These are phyloP conservation scores for Thielaviopsis musarum DNA, from an alignment of 2,329 filamentous ascomycete genomes.

Conservation along the genomic window DNA sequence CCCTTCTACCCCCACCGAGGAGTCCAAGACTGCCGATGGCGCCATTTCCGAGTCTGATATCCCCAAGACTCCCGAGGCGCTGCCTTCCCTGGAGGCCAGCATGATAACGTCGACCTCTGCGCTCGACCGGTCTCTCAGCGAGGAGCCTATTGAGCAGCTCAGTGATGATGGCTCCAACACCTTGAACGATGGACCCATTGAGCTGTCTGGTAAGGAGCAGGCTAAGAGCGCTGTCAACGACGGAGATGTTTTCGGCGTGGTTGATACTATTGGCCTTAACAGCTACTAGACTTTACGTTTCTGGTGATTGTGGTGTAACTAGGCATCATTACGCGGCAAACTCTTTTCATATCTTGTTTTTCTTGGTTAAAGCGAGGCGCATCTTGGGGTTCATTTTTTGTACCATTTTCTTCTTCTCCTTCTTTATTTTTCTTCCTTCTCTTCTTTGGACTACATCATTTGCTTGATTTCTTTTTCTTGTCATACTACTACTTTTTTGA, in stretches of 20 bases:
- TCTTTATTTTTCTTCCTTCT: not conserved
- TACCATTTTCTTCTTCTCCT: not conserved
- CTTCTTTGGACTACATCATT: not conserved
- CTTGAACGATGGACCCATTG: not conserved
- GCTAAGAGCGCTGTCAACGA: constrained; percentile 1
- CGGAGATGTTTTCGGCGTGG: constrained; percentile 8
- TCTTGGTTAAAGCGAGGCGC: constrained; percentile 4
- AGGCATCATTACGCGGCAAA: not conserved
- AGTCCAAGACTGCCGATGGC: not conserved
- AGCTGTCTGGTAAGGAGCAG: not conserved
- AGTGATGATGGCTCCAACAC: not conserved
- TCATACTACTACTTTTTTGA: not conserved
- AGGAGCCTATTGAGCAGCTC: constrained; percentile 2
- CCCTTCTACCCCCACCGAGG: not conserved
- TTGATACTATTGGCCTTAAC: constrained; percentile 4
- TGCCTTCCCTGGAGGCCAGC: constrained; percentile 10
- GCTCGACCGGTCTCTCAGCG: not conserved
- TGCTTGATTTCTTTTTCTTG: not conserved
- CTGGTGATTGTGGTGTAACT: too few species aligned
- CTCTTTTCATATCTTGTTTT: not conserved
- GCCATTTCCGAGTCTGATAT: constrained; percentile 4
- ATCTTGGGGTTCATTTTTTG: not conserved
- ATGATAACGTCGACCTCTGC: constrained; percentile 5
- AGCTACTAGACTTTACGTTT: not conserved
- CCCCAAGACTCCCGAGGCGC: constrained; percentile 7